A percentile compares a stretch with the other conserved stretches of the same genome.
Conservation (phyloP, 129 eudicot species). For the Erigeron canadensis region DNA sequence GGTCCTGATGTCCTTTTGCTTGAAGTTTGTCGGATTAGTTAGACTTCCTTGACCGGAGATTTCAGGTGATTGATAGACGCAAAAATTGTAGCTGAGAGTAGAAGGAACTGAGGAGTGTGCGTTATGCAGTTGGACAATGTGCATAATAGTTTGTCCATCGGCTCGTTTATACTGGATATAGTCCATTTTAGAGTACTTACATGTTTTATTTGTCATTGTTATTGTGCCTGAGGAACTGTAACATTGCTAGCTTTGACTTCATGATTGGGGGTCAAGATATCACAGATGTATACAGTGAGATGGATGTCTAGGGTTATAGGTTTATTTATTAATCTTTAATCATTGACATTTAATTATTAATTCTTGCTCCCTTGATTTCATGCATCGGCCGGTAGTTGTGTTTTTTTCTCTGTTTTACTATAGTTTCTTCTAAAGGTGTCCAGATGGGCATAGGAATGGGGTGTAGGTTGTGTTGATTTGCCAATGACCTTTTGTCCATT, state of each 20-base stretch:
- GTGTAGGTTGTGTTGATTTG: neutral
- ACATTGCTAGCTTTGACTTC: conserved; percentile 31
- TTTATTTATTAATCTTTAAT: conserved; percentile 2
- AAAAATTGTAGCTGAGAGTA: conserved; percentile 1
- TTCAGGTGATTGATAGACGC: conserved; percentile 1
- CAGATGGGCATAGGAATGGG: neutral
- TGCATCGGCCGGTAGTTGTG: neutral
- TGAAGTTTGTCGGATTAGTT: neutral
- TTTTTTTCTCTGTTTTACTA: neutral
- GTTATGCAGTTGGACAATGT: conserved; percentile 40
- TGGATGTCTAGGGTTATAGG: conserved; percentile 21
- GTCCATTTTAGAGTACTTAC: conserved; percentile 24
- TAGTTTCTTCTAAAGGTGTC: neutral
- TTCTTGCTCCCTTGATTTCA: conserved; percentile 4
- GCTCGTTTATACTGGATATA: conserved; percentile 32
- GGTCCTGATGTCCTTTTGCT: too few species aligned
- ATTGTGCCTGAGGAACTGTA: conserved; percentile 29
- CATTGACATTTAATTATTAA: conserved; percentile 20
- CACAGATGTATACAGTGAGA: conserved; percentile 25
- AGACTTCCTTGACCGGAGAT: conserved; percentile 2
- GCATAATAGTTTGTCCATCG: conserved; percentile 37
- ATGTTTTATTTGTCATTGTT: conserved; percentile 16
- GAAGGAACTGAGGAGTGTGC: conserved; percentile 26
- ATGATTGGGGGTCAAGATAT: conserved; percentile 34
- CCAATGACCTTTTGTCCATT: neutral